These are phyloP conservation scores for Naganishia antarctica DNA, from an alignment of 768 basidiomycete species.

Conservation along the genomic window DNA sequence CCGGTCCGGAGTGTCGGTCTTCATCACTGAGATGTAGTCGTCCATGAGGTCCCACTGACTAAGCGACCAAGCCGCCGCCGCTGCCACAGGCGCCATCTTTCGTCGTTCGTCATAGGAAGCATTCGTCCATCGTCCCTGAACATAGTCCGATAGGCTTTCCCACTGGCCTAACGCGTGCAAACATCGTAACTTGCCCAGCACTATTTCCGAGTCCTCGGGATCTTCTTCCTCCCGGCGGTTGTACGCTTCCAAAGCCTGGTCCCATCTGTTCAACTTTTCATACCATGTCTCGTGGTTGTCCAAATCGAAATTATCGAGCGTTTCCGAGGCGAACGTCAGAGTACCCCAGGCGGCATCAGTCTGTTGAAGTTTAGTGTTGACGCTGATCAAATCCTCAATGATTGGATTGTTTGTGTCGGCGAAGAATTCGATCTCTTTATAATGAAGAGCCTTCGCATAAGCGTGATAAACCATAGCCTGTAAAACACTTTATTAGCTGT, in stretches of 20 bases:
- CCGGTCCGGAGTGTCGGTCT: constrained; percentile 82
- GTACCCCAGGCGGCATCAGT: constrained; percentile 98
- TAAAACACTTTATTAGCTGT: too few relatives aligned
- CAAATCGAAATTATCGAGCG: constrained; percentile 63
- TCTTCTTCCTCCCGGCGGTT: constrained; percentile 69
- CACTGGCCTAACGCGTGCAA: constrained; percentile 96
- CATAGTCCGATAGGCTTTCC: constrained; percentile 80
- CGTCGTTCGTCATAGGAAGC: constrained; percentile 76
- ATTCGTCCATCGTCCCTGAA: constrained; percentile 80
- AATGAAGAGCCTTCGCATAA: constrained; percentile 95
- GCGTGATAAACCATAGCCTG: constrained; percentile 82
- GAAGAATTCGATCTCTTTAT: constrained; percentile 96
- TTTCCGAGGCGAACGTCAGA: constrained; percentile 77
- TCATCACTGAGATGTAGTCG: constrained; percentile 89
- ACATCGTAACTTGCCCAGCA: constrained; percentile 89
- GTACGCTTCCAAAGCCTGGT: constrained; percentile 81
- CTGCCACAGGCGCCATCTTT: constrained; percentile 92
- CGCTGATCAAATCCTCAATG: constrained; percentile 88
- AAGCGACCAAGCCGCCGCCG: constrained; percentile 93
- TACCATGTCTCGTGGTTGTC: constrained; percentile 97
- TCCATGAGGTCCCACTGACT: constrained; percentile 99
- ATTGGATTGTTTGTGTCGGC: constrained; percentile 78
- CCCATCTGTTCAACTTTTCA: constrained; percentile 91
- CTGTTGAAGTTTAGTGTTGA: constrained; percentile 94
- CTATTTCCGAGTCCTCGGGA: constrained; percentile 59